Base-by-base conservation (phyloP, 257 asterid genomes). In the Ocimum tenuiflorum region DNA sequence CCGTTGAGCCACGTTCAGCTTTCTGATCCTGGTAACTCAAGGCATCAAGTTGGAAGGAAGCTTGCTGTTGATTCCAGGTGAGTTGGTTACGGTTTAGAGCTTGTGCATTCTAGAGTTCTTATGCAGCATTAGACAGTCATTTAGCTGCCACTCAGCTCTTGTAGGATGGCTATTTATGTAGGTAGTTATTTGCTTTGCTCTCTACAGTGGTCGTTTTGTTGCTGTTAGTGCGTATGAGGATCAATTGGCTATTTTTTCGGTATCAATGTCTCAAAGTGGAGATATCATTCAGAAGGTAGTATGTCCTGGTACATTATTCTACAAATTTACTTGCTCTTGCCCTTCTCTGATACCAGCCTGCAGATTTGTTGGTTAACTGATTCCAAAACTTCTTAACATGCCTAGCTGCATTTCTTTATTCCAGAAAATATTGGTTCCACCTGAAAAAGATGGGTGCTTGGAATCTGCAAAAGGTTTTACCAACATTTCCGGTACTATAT, bases 181-280 rank as follows among this genome's bases (percentile, higher is more conserved):
- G 75, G 70, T 72, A 57, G 65, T 71, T 75, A 58, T 70, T 77
- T 80, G 76, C 73, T 80, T 78, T 79, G 73, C 81, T 74, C 65
- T 84, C 64, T 84, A 75, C 87, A 92, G 99, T 80, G 97, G 99
- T 36, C 84, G 84, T 74, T 92, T 83, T 78, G 82, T 92, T 71
- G 97, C 99, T 74, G 95, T 86, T 70, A 86, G 97, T 74, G 99
- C 99, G 10, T 92, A 80, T 54, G 90, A 90, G 75, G 95, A 86
- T 73, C 91, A 85, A 57, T 61, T 90, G 85, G 94, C 86, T 58
- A 85, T 92, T 72, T 81, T 89, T 75, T 83, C 95, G 24, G 71
- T 91, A 68, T 83, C 96, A 33, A 71, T 65, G 50, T 79, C 94
- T 68, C 68, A 79, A 74, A 79, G 81, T 72, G 83, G 83, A 54